phyloP scores from a whole-genome alignment of 176 grass and related monocot species.

The Alloteropsis semialata region DNA sequence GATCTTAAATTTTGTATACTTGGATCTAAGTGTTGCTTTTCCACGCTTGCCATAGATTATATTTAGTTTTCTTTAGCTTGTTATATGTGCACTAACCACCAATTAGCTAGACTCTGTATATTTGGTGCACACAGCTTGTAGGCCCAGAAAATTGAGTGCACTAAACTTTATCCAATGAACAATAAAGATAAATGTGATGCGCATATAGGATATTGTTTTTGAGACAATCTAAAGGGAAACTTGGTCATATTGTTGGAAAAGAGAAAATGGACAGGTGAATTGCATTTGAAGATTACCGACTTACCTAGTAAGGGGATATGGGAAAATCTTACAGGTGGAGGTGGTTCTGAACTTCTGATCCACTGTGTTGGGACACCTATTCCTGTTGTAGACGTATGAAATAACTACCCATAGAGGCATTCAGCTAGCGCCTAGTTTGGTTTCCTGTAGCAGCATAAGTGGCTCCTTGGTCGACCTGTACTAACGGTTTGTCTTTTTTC shows the following conservation, averaged over 20 bases:
- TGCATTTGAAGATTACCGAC: neutral
- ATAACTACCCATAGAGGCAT: neutral
- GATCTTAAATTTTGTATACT: neutral
- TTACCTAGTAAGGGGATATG: neutral
- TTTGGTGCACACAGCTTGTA: neutral
- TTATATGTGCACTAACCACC: neutral
- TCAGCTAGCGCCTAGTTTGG: neutral
- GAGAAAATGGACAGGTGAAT: neutral
- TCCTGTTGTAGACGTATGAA: neutral
- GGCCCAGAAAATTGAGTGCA: neutral
- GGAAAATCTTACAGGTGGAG: neutral
- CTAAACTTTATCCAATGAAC: too few relatives aligned
- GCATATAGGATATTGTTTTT: too few relatives aligned
- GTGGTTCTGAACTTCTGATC: too few relatives aligned
- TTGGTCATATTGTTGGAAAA: neutral
- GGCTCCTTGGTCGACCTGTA: neutral
- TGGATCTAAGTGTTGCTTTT: neutral
- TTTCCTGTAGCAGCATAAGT: neutral
- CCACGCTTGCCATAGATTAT: neutral
- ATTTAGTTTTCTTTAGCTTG: neutral
- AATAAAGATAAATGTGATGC: too few relatives aligned
- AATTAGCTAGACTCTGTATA: neutral
- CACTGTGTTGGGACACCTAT: neutral
- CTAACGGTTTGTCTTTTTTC: slow-evolving; percentile 5
- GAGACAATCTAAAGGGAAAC: neutral